A percentile compares a stretch with the other conserved stretches of the same genome.
These are phyloP conservation scores for Multifurca ochricompacta DNA, from an alignment of 768 basidiomycete genomes.

Conservation along the genomic window DNA sequence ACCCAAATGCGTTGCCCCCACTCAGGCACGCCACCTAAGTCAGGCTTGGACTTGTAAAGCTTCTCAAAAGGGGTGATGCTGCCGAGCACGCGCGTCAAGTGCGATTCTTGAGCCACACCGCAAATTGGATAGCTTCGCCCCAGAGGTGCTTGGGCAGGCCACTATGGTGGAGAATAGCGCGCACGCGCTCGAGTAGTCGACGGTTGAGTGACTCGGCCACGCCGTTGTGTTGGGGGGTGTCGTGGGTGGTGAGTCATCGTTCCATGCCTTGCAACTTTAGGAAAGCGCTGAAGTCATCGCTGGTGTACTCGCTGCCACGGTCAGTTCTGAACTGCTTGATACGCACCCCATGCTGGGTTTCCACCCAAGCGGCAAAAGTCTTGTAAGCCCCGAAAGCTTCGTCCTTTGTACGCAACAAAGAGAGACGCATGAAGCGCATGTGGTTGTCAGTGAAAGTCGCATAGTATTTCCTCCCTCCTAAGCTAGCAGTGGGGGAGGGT, in stretches of 20 bases:
- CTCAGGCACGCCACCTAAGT: neutral
- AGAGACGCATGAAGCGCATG: constrained; percentile 10
- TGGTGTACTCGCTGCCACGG: neutral
- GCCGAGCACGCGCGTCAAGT: constrained; percentile 25
- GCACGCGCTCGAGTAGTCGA: constrained; percentile 25
- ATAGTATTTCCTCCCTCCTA: neutral
- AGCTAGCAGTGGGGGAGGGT: neutral
- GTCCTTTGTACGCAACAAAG: neutral
- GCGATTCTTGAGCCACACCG: constrained; percentile 32
- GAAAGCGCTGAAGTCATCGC: neutral
- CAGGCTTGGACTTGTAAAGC: constrained; percentile 5
- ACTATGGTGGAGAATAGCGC: neutral
- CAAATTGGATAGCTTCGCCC: constrained; percentile 22
- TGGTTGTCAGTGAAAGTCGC: neutral
- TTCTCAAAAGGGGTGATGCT: constrained; percentile 23
- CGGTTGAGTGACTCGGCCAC: too few relatives aligned
- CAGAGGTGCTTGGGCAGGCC: constrained; percentile 2
- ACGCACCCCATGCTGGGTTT: neutral
- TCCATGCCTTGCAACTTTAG: neutral
- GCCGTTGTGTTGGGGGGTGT: too few relatives aligned
- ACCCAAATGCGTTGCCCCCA: constrained; percentile 9
- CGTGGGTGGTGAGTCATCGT: neutral
- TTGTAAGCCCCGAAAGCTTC: neutral
- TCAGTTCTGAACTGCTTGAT: neutral
- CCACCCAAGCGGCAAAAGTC: neutral